Percentiles rank a stretch among this genome's conserved stretches.
Evolutionary conservation across 441 rosid genomes (phyloP).

Genomic region (Lepidium campestre): DNA sequence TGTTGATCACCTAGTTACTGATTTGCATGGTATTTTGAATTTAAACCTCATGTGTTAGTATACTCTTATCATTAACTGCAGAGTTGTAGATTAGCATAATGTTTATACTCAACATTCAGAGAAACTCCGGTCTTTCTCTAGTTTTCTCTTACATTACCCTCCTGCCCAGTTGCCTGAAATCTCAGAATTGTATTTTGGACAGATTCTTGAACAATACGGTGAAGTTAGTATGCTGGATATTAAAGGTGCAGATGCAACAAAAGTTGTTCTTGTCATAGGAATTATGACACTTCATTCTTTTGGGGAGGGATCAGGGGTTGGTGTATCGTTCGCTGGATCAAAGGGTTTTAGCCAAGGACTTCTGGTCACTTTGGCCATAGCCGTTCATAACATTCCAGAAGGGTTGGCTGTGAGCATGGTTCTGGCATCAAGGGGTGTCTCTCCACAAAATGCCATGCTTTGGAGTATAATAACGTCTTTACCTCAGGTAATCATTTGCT

Average conservation of each 20-base stretch:
- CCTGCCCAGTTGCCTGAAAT: not conserved
- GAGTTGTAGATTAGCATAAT: not conserved
- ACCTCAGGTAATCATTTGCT: constrained; percentile 63
- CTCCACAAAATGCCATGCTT: constrained; percentile 98
- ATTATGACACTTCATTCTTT: constrained; percentile 99
- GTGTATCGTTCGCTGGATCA: constrained; percentile 96
- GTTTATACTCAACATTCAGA: not conserved
- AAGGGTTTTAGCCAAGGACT: constrained; percentile 97
- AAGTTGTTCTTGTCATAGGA: constrained; percentile 93
- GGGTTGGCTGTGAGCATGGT: constrained; percentile 99
- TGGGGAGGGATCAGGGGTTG: constrained; percentile 98
- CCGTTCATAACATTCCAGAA: constrained; percentile 96
- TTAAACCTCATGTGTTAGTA: not conserved
- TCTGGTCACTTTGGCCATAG: constrained; percentile 93
- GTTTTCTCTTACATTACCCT: not conserved
- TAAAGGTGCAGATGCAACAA: constrained; percentile 93
- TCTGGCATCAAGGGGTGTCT: constrained; percentile 94
- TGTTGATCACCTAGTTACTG: not conserved
- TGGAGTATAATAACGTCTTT: constrained; percentile 98
- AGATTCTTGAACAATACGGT: constrained; percentile 93
- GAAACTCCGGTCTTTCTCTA: not conserved
- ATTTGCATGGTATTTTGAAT: not conserved
- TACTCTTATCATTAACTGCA: not conserved
- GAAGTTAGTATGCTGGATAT: constrained; percentile 98
- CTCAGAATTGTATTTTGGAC: constrained; percentile 16